Conservation (phyloP, 202 grass and related monocot species). For the Hordeum pubiflorum region DNA sequence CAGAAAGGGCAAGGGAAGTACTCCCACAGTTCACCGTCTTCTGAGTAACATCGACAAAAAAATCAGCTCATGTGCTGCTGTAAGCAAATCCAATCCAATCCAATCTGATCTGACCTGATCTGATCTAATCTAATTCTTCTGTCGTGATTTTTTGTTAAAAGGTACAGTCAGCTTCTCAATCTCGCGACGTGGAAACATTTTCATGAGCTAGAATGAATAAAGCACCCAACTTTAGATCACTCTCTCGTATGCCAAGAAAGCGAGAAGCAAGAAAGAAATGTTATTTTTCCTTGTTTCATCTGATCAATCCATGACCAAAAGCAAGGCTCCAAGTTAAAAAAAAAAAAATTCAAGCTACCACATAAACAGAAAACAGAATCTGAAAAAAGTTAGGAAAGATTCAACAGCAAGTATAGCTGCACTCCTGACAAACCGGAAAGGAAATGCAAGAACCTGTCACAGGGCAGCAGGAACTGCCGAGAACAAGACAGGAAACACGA, state of each 20-base stretch:
- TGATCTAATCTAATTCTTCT: background rate
- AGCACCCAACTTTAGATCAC: background rate
- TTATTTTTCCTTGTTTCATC: slow-evolving; percentile 8
- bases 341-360: too few species aligned
- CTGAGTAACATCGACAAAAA: slow-evolving; percentile 23
- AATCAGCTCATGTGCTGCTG: background rate
- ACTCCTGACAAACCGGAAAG: background rate
- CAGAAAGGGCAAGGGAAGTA: slow-evolving; percentile 90
- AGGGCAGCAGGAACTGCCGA: background rate
- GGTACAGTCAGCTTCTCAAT: background rate
- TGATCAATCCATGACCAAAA: slow-evolving; percentile 1
- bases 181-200: background rate
- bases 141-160: background rate
- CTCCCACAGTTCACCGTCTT: slow-evolving; percentile 67
- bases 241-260: background rate
- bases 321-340: too few species aligned
- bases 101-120: background rate
- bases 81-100: background rate
- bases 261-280: background rate
- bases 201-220: background rate
- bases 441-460: background rate
- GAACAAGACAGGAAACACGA: background rate
- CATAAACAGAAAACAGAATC: background rate
- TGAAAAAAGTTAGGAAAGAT: background rate
- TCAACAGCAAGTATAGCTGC: background rate